A percentile compares a stretch with the other conserved stretches of the same genome.
phyloP scores from a whole-genome alignment of 805 yeast genomes.

The Suhomyces canberraensis region DNA sequence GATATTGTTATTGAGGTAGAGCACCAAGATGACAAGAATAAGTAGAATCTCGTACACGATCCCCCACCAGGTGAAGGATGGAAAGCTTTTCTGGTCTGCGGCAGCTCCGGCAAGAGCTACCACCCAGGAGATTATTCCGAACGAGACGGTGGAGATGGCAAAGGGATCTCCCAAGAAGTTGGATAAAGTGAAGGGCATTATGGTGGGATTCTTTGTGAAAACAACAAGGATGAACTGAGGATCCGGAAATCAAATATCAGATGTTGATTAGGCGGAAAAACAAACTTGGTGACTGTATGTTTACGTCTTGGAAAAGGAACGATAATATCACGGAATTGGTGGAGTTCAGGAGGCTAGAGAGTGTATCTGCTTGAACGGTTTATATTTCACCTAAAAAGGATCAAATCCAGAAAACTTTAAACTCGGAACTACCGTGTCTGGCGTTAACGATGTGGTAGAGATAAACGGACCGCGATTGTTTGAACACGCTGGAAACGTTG shows the following conservation, averaged over 20 bases:
- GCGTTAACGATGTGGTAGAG: no score
- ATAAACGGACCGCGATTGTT: no score
- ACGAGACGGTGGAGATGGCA: constrained; percentile 75
- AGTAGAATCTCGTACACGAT: constrained; percentile 71
- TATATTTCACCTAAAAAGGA: no score
- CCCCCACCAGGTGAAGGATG: constrained; percentile 96
- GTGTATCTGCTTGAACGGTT: no score
- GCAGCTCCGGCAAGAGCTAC: constrained; percentile 83
- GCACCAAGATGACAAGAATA: constrained; percentile 46
- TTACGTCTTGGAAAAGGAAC: no score
- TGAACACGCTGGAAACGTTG: no score
- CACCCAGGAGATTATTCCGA: constrained; percentile 78
- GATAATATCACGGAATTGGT: no score
- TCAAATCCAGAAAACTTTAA: no score
- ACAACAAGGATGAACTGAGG: neutral
- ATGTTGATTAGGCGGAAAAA: neutral
- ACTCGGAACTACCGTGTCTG: no score
- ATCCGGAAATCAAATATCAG: no score
- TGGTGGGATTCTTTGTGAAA: neutral
- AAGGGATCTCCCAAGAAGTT: constrained; percentile 80
- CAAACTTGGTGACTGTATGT: neutral
- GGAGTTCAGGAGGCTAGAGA: no score
- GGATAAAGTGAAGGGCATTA: constrained; percentile 38
- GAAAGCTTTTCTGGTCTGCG: constrained; percentile 43
- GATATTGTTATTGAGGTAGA: constrained; percentile 59